Evolutionary conservation across 2,329 filamentous ascomycete genomes (phyloP), one percentile per base, ranked within the genome.

Genomic region (Calonectria crousiana): DNA sequence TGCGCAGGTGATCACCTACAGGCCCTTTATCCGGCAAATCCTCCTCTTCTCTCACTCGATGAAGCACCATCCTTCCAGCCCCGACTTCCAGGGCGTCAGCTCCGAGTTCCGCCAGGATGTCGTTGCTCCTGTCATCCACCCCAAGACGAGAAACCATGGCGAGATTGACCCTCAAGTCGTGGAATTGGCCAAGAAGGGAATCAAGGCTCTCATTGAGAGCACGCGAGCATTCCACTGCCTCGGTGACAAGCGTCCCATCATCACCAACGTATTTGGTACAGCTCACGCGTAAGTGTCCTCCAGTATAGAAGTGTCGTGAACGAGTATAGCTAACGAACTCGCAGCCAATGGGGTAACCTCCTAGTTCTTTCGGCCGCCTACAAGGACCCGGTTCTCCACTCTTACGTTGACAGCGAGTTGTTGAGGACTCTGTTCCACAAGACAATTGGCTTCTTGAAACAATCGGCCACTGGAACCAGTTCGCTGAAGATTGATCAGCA

Each of bases 211-310:
- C 1, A 92, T 98, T 68, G 89, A 94, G 81, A 98, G 96, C 83
- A 98, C 96, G 0, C 90, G 92, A 69, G 95, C 95, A 0, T 98
- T 98, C 82, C 89, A 93, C 76, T 88, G 88, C 2, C 88, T 94
- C 32, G 87, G 90, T 20, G 85, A 86, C n/a, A 85, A 90, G 75
- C 91, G 95, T 36, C 91, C 94, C 11, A 93, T 98, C 67, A 93
- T 98, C 70, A 98, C 96, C n/a, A 98, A 98, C 80, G 93, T 98
- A 30, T 98, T 98, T 85, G 96, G 96, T 67, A 98, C 96, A 23
- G 94, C 95, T 75, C 96, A 98, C 88, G 96, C 96, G 95, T 98
- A 94, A 91, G 95, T 92, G 67, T n/a, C n/a, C 16, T 44, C 9
- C 11, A 13, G 18, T 10, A 30, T 13, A 14, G 34, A 60, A 18